Evolutionary conservation across 352 stramenopile species (phyloP).

Genomic region (Saprolegnia diclina): DNA sequence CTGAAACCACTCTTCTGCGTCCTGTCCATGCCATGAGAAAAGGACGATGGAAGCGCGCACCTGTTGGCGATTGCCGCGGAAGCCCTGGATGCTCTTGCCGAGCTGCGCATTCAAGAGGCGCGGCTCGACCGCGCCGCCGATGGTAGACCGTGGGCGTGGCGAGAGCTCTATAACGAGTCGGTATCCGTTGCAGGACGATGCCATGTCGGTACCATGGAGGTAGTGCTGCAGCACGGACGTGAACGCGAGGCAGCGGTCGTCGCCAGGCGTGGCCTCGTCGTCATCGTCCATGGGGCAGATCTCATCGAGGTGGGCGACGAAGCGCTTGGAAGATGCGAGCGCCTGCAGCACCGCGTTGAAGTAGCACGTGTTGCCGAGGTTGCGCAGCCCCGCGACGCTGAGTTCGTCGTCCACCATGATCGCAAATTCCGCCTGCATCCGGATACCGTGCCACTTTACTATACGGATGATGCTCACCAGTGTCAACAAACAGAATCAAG

Average conservation of each 20-base stretch:
- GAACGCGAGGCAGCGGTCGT: conserved; percentile 49
- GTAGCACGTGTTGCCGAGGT: conserved; percentile 88
- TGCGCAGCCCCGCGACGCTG: conserved; percentile 66
- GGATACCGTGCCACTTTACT: too few relatives aligned
- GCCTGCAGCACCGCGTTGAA: conserved; percentile 87
- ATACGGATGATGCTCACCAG: too few relatives aligned
- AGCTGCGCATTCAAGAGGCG: conserved; percentile 2
- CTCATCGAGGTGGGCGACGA: conserved; percentile 62
- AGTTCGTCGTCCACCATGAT: background rate
- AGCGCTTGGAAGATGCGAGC: conserved; percentile 60
- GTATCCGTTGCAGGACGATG: background rate
- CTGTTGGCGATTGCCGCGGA: conserved; percentile 22
- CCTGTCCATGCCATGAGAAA: background rate
- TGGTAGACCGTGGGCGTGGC: background rate
- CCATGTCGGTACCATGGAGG: conserved; percentile 42
- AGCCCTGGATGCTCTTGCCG: conserved; percentile 1
- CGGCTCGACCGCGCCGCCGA: conserved; percentile 7
- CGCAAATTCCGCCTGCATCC: too few relatives aligned
- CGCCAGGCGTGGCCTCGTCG: conserved; percentile 30
- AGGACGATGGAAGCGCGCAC: background rate
- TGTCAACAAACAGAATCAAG: too few relatives aligned
- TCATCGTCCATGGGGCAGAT: conserved; percentile 35
- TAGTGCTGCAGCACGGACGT: conserved; percentile 57
- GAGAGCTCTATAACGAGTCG: conserved; percentile 3
- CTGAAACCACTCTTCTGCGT: conserved; percentile 25